Conservation (phyloP, 2,329 filamentous ascomycete genomes). For the Penicillium sp. region DNA sequence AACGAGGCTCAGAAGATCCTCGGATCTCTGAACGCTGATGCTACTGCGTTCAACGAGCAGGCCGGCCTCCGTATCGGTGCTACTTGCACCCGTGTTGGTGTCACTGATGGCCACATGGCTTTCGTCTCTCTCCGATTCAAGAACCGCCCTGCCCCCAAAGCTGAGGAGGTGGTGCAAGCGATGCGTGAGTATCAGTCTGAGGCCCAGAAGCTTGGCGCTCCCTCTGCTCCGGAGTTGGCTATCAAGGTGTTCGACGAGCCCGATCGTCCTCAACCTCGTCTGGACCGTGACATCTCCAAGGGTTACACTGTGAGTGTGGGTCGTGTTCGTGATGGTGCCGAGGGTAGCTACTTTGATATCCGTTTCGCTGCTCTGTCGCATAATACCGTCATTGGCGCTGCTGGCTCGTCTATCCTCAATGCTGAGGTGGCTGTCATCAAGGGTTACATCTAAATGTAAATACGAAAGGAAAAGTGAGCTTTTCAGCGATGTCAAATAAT, state of each 20-base stretch:
- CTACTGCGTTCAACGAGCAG: constrained; percentile 79
- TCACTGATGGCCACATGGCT: constrained; percentile 93
- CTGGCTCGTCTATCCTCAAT: constrained; percentile 94
- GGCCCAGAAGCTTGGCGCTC: constrained; percentile 81
- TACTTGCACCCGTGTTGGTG: constrained; percentile 91
- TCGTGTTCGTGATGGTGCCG: constrained; percentile 79
- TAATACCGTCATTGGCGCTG: constrained; percentile 90
- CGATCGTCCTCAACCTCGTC: constrained; percentile 86
- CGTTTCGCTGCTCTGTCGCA: constrained; percentile 95
- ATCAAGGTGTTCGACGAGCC: constrained; percentile 90
- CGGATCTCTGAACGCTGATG: constrained; percentile 72
- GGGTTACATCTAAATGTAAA: constrained; percentile 69
- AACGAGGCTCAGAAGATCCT: constrained; percentile 95
- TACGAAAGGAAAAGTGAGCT: constrained; percentile 26
- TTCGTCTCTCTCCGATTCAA: constrained; percentile 87
- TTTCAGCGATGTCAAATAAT: constrained; percentile 29
- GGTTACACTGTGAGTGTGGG: constrained; percentile 94
- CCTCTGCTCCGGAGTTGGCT: constrained; percentile 79
- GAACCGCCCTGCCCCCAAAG: constrained; percentile 73
- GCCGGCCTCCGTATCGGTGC: constrained; percentile 76
- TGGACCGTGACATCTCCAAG: constrained; percentile 82
- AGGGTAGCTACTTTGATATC: constrained; percentile 85
- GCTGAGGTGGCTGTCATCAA: constrained; percentile 91
- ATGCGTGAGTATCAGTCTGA: constrained; percentile 82
- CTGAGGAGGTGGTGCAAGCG: constrained; percentile 77